phyloP scores from a whole-genome alignment of 352 stramenopile genomes.

The Phytophthora kernoviae region DNA sequence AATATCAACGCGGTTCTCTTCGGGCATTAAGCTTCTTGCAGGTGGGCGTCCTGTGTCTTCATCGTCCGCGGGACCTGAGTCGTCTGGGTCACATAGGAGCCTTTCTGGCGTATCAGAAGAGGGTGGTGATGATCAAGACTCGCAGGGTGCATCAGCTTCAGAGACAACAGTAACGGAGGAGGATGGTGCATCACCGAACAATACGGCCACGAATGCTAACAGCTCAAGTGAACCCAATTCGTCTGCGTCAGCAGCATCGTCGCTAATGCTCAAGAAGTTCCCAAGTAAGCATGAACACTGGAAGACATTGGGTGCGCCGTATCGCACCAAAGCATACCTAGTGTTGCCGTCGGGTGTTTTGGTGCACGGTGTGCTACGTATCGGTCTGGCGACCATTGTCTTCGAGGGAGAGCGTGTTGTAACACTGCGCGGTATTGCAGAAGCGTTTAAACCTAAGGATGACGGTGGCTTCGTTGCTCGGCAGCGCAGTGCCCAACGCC shows the following conservation, averaged over 20 bases:
- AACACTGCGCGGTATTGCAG: slow-evolving; percentile 63
- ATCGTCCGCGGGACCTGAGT: slow-evolving; percentile 23
- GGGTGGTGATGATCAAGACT: background rate
- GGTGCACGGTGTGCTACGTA: slow-evolving; percentile 75
- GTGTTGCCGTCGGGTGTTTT: slow-evolving; percentile 74
- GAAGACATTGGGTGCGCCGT: slow-evolving; percentile 62
- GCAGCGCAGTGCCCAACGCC: slow-evolving; percentile 36
- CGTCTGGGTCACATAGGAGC: slow-evolving; percentile 15
- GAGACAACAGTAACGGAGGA: slow-evolving; percentile 27
- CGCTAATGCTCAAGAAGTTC: slow-evolving; percentile 40
- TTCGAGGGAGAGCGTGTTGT: slow-evolving; percentile 83
- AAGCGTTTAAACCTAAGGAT: slow-evolving; percentile 50
- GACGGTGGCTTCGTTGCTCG: slow-evolving; percentile 33
- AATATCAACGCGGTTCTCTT: slow-evolving; percentile 79
- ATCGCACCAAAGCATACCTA: slow-evolving; percentile 82
- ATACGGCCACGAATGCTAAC: slow-evolving; percentile 18
- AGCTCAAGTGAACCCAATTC: slow-evolving; percentile 26
- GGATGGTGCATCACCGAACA: slow-evolving; percentile 6
- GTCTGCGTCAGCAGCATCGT: slow-evolving; percentile 16
- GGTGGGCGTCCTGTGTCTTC: slow-evolving; percentile 25
- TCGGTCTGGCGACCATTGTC: slow-evolving; percentile 73
- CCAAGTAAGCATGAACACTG: slow-evolving; percentile 66
- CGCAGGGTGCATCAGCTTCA: slow-evolving; percentile 23
- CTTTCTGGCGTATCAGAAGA: slow-evolving; percentile 41
- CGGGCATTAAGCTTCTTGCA: slow-evolving; percentile 63